phyloP scores from a whole-genome alignment of 1,139 yeast species.

The Yamadazyma diospyri region DNA sequence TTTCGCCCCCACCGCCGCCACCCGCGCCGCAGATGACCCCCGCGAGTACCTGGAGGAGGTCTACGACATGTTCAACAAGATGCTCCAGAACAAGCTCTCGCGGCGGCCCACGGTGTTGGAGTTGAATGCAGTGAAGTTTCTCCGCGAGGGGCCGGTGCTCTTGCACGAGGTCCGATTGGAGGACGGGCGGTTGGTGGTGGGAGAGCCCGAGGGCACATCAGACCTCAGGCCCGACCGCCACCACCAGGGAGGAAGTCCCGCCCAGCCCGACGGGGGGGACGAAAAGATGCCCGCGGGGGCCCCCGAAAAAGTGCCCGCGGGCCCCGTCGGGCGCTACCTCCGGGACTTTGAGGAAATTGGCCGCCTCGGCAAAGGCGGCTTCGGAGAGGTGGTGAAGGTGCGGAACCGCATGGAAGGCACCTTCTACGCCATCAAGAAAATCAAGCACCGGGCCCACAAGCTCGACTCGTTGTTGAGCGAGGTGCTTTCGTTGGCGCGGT shows the following conservation, averaged over 20 bases:
- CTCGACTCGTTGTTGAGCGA: constrained; percentile 81
- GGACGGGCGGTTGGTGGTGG: constrained; percentile 11
- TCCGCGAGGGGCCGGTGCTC: constrained; percentile 60
- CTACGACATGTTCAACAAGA: constrained; percentile 60
- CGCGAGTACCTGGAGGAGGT: constrained; percentile 40
- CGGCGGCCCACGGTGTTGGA: constrained; percentile 83
- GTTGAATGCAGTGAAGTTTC: constrained; percentile 73
- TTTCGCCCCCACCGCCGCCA: constrained; percentile 48
- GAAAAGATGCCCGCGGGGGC: constrained; percentile 2
- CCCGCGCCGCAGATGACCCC: constrained; percentile 29
- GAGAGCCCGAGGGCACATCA: no score
- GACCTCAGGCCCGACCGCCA: no score
- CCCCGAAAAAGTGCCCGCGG: neutral
- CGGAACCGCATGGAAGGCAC: constrained; percentile 91
- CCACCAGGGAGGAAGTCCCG: no score
- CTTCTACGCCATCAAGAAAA: constrained; percentile 89
- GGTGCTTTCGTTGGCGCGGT: constrained; percentile 84
- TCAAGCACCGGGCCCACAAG: constrained; percentile 77
- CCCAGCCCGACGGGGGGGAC: neutral
- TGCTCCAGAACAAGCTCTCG: constrained; percentile 64
- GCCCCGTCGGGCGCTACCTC: constrained; percentile 33
- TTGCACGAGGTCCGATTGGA: constrained; percentile 11
- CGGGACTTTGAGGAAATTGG: constrained; percentile 92
- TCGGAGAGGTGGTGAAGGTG: constrained; percentile 96
- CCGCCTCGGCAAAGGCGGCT: constrained; percentile 90